A percentile compares a stretch with the other conserved stretches of the same genome.
These are phyloP conservation scores for Saxophila tyrrhenica DNA, from an alignment of 495 filamentous ascomycete genomes.

Conservation along the genomic window DNA sequence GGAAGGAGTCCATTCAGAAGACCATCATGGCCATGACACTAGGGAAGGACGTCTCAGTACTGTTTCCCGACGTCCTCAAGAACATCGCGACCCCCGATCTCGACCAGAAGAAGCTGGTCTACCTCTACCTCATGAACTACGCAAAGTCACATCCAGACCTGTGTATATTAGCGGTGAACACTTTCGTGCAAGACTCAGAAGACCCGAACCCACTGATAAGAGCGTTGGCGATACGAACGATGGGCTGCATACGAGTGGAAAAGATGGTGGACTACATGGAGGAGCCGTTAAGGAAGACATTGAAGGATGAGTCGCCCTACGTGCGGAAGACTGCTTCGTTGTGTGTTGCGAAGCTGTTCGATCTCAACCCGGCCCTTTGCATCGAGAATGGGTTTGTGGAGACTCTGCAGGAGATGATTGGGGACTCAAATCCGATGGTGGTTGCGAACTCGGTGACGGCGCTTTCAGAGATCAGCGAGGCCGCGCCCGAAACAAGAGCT, in stretches of 20 bases:
- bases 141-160: slow-evolving; percentile 98
- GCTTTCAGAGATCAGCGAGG: slow-evolving; percentile 79
- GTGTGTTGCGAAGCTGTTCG: slow-evolving; percentile 96
- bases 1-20: slow-evolving; percentile 97
- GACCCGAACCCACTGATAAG: slow-evolving; percentile 94
- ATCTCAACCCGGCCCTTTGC: slow-evolving; percentile 81
- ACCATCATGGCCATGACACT: slow-evolving; percentile 99
- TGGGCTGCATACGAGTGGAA: slow-evolving; percentile 97
- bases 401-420: slow-evolving; percentile 91
- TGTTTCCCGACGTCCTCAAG: slow-evolving; percentile 97
- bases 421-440: slow-evolving; percentile 97
- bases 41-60: slow-evolving; percentile 92
- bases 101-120: slow-evolving; percentile 99
- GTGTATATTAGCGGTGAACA: slow-evolving; percentile 98
- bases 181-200: slow-evolving; percentile 97
- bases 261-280: slow-evolving; percentile 99
- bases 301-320: slow-evolving; percentile 95
- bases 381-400: slow-evolving; percentile 95
- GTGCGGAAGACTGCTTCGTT: slow-evolving; percentile 97
- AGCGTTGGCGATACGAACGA: slow-evolving; percentile 93
- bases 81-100: slow-evolving; percentile 93
- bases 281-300: slow-evolving; percentile 89
- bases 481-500: slow-evolving; percentile 80
- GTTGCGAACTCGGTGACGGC: slow-evolving; percentile 95
- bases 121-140: slow-evolving; percentile 99